Conservation (phyloP, 148 eudicot species). For the Silene latifolia region DNA sequence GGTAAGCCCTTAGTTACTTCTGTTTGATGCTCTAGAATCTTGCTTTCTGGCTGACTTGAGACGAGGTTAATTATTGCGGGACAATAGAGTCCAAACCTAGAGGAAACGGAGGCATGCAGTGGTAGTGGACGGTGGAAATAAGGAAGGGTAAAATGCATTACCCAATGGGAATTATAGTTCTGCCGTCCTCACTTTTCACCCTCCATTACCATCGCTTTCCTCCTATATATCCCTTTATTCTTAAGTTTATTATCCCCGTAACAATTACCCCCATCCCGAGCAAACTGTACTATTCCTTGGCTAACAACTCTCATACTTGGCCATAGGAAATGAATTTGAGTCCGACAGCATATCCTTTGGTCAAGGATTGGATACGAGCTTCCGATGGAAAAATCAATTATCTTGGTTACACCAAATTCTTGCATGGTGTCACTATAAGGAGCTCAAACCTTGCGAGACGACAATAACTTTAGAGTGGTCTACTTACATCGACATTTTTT, state of each 20-base stretch:
- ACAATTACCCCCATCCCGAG: too few species aligned
- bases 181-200: too few species aligned
- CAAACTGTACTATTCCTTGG: not conserved
- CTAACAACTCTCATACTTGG: slow-evolving; percentile 11
- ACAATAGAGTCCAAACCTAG: too few species aligned
- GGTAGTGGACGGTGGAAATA: too few species aligned
- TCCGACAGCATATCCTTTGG: slow-evolving; percentile 52
- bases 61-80: too few species aligned
- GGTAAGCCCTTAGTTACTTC: slow-evolving; percentile 33
- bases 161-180: too few species aligned
- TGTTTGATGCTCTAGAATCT: not conserved
- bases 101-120: too few species aligned
- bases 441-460: slow-evolving; percentile 52
- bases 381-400: slow-evolving; percentile 78
- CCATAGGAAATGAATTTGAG: slow-evolving; percentile 78
- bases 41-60: not conserved
- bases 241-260: too few species aligned
- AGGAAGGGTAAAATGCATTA: too few species aligned
- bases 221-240: too few species aligned
- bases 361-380: slow-evolving; percentile 86
- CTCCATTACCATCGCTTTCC: too few species aligned
- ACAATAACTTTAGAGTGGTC: slow-evolving; percentile 29
- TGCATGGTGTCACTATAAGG: slow-evolving; percentile 86
- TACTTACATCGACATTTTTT: not conserved
- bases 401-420: slow-evolving; percentile 86